Conservation (phyloP, 2,329 filamentous ascomycete species). For the Colletotrichum liaoningense region DNA sequence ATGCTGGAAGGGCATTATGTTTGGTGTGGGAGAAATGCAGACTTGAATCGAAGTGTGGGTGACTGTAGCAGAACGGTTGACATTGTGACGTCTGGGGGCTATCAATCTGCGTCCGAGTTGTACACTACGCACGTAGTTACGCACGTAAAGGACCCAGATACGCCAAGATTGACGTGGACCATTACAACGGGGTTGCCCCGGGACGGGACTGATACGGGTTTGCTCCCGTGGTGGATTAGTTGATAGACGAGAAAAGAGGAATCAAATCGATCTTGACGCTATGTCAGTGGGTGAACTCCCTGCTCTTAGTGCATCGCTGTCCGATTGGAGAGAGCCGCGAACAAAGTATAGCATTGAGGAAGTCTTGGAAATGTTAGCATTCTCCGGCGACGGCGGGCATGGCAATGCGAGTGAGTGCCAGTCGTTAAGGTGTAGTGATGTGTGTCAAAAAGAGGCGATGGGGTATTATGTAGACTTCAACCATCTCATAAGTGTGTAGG, state of each 20-base stretch:
- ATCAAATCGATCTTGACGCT: conserved; percentile 8
- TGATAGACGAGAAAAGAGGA: conserved; percentile 28
- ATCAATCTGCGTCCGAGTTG: conserved; percentile 1
- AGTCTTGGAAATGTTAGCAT: not conserved
- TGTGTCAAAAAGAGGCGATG: not conserved
- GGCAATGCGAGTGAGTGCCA: not conserved
- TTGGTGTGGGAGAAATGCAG: not conserved
- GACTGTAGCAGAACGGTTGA: not conserved
- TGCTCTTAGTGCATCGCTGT: not conserved
- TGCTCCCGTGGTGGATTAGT: conserved; percentile 2
- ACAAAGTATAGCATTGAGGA: not conserved
- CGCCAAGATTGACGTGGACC: conserved; percentile 19
- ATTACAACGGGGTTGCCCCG: conserved; percentile 12
- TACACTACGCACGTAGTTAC: conserved; percentile 9
- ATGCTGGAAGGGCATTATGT: not conserved
- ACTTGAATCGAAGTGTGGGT: not conserved
- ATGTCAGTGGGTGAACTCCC: not conserved
- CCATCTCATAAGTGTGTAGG: not conserved
- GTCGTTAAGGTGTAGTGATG: not conserved
- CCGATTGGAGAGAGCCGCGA: not conserved
- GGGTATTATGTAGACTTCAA: not conserved
- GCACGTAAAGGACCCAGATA: conserved; percentile 11
- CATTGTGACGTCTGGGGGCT: conserved; percentile 13
- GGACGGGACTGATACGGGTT: conserved; percentile 13
- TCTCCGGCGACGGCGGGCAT: not conserved